These are phyloP conservation scores for Linnemannia hyalina DNA, from an alignment of 192 early-diverging fungal genomes.

Conservation along the genomic window DNA sequence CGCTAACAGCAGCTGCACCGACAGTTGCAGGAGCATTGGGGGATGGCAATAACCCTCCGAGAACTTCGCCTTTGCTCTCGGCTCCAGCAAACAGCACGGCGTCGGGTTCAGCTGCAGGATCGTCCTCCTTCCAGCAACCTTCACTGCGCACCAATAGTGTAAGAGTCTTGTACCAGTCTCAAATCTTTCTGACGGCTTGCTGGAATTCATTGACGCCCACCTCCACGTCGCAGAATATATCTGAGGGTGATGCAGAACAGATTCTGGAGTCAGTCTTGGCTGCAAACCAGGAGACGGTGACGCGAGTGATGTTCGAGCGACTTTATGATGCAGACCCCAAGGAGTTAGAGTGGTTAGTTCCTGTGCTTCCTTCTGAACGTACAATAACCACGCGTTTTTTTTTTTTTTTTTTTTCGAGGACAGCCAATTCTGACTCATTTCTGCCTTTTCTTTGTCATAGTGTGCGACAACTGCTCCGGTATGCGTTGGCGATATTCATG, in stretches of 20 bases:
- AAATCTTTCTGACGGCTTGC: slow-evolving; percentile 15
- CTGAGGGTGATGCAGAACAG: slow-evolving; percentile 17
- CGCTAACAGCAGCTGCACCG: neutral
- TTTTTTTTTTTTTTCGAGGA: neutral
- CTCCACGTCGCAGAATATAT: slow-evolving; percentile 3
- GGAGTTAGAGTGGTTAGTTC: slow-evolving; percentile 22
- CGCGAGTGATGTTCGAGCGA: slow-evolving; percentile 9
- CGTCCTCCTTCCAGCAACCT: neutral
- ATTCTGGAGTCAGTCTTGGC: slow-evolving; percentile 28
- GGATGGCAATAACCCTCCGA: neutral
- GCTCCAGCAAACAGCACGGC: neutral
- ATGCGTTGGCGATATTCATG: slow-evolving; percentile 55
- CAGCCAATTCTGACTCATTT: neutral
- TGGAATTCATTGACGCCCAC: slow-evolving; percentile 19
- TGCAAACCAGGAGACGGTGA: slow-evolving; percentile 16
- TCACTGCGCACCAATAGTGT: neutral
- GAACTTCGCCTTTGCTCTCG: neutral
- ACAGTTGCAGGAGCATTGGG: neutral
- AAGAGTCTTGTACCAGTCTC: slow-evolving; percentile 13
- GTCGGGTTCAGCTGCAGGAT: neutral
- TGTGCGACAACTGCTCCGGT: slow-evolving; percentile 58
- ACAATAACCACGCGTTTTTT: neutral
- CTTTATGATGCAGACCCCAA: neutral
- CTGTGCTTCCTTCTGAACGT: neutral
- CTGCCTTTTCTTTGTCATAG: slow-evolving; percentile 1